phyloP scores from a whole-genome alignment of 176 grass and related monocot genomes.

The Oryza brachyantha region DNA sequence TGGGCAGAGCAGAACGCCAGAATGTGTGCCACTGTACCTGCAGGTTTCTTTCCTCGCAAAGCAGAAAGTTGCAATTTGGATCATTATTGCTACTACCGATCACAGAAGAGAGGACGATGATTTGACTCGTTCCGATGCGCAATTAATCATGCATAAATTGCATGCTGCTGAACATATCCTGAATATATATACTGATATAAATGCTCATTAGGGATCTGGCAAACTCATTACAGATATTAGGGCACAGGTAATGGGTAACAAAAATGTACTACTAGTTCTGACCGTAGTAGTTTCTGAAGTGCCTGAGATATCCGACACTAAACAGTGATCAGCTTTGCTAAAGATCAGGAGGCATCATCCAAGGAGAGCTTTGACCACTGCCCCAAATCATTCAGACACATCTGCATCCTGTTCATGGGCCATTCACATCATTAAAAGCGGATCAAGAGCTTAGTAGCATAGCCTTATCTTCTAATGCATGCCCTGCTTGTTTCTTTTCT shows the following conservation, averaged over 20 bases:
- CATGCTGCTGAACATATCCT: not conserved
- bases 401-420: not conserved
- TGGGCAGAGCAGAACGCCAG: not conserved
- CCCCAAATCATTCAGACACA: conserved; percentile 34
- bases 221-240: not conserved
- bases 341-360: conserved; percentile 16
- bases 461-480: not conserved
- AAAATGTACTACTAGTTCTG: not conserved
- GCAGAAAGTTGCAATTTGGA: not conserved
- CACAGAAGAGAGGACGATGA: not conserved
- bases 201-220: not conserved
- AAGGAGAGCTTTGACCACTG: conserved; percentile 11
- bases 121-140: not conserved
- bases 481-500: not conserved
- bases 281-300: no score
- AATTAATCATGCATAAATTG: not conserved
- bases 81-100: not conserved
- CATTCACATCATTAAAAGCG: conserved; percentile 36
- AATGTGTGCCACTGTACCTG: not conserved
- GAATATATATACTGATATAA: not conserved
- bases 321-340: conserved; percentile 25
- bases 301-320: not conserved
- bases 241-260: not conserved
- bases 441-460: not conserved
- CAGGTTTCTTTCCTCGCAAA: not conserved